Conservation (phyloP, 148 eudicot species). For the Diospyros lotus region DNA sequence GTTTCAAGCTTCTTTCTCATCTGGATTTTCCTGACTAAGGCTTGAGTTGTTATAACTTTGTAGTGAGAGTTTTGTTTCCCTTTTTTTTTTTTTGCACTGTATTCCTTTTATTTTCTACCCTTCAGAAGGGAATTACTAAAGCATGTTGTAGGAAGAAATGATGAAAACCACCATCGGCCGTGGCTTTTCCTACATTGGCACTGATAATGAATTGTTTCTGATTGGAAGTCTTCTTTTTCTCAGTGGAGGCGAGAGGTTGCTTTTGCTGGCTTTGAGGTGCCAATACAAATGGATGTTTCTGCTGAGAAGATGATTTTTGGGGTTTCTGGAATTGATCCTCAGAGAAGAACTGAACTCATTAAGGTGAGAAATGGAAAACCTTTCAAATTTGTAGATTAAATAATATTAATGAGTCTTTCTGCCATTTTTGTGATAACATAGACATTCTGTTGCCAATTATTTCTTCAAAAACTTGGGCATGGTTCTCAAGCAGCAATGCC, state of each 20-base stretch:
- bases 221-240: slow-evolving; percentile 13
- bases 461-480: background rate
- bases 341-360: slow-evolving; percentile 79
- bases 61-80: too few relatives aligned
- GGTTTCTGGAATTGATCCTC: slow-evolving; percentile 67
- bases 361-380: slow-evolving; percentile 33
- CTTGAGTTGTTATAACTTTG: too few relatives aligned
- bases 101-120: too few relatives aligned
- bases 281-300: slow-evolving; percentile 93
- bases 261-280: slow-evolving; percentile 96
- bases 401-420: background rate
- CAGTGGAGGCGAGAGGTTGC: slow-evolving; percentile 99
- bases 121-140: background rate
- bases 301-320: slow-evolving; percentile 97
- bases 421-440: background rate
- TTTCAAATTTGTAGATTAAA: background rate
- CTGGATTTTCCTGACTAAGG: too few relatives aligned
- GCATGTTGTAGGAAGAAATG: background rate
- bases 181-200: background rate
- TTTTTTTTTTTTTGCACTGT: too few relatives aligned
- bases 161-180: background rate
- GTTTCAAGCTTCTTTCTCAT: too few relatives aligned
- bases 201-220: background rate
- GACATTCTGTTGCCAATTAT: background rate
- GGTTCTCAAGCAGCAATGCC: background rate